Evolutionary conservation across 345 rosid species (phyloP).

Genomic region (Cardamine chenopodiifolia): DNA sequence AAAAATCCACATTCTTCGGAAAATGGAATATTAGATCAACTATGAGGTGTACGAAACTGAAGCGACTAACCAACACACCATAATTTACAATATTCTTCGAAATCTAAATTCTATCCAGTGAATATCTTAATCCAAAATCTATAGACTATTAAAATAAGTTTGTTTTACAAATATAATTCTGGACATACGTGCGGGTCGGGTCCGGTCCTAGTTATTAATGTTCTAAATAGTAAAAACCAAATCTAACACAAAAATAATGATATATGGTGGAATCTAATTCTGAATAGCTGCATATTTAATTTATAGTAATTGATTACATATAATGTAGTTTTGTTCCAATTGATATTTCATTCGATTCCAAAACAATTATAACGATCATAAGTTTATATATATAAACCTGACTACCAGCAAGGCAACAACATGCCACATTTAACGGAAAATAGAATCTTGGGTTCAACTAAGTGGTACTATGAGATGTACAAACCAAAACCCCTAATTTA

Average conservation of each 20-base stretch:
- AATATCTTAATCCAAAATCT: neutral
- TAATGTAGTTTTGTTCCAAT: no score
- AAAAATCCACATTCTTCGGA: neutral
- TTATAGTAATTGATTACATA: neutral
- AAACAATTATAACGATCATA: neutral
- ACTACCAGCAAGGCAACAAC: neutral
- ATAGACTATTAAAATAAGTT: no score
- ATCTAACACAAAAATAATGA: neutral
- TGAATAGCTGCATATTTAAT: neutral
- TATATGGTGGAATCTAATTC: neutral
- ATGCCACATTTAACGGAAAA: neutral
- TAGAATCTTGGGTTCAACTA: neutral
- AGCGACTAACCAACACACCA: no score
- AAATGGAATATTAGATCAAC: neutral
- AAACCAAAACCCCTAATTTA: neutral
- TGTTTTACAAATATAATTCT: no score
- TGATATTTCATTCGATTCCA: neutral
- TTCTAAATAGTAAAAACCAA: no score
- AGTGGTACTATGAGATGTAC: neutral
- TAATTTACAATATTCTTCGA: neutral
- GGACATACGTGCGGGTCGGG: no score
- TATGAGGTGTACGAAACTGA: no score
- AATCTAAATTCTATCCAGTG: neutral
- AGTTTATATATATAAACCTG: neutral
- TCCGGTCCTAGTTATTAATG: no score